phyloP scores from a whole-genome alignment of 2,329 filamentous ascomycete genomes.

The Emergomyces pasteurianus region DNA sequence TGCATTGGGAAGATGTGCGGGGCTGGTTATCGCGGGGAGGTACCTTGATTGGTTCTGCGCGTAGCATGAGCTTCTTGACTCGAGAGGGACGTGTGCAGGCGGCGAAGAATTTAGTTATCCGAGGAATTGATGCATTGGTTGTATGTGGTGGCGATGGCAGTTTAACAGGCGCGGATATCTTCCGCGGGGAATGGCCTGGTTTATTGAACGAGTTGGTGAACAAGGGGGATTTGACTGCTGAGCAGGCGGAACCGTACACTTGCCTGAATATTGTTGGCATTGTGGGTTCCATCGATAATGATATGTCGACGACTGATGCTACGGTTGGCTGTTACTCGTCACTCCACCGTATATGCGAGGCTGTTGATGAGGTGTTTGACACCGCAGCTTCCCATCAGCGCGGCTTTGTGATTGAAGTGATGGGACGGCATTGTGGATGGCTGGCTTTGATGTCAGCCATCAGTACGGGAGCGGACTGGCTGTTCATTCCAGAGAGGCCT shows the following conservation, averaged over 20 bases:
- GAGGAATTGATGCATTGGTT: constrained; percentile 89
- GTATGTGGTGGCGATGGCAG: constrained; percentile 97
- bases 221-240: constrained; percentile 55
- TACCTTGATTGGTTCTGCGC: constrained; percentile 88
- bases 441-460: constrained; percentile 92
- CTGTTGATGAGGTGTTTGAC: constrained; percentile 86
- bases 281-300: constrained; percentile 96
- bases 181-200: constrained; percentile 83
- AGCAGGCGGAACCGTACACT: constrained; percentile 63
- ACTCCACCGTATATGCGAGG: constrained; percentile 82
- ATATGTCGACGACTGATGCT: constrained; percentile 91
- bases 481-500: constrained; percentile 93
- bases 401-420: constrained; percentile 95
- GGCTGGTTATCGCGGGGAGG: constrained; percentile 90
- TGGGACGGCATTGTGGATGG: constrained; percentile 98
- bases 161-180: constrained; percentile 87
- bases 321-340: constrained; percentile 97
- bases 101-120: constrained; percentile 86
- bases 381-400: constrained; percentile 92
- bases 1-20: constrained; percentile 87
- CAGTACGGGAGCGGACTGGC: constrained; percentile 86
- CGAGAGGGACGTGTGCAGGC: constrained; percentile 70
- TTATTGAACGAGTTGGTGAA: constrained; percentile 74
- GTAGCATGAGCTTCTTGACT: constrained; percentile 87
- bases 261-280: constrained; percentile 93